Percentiles rank a stretch among this genome's conserved stretches.
Conservation (phyloP, 1,139 yeast genomes). For the Protomyces pachydermus region DNA sequence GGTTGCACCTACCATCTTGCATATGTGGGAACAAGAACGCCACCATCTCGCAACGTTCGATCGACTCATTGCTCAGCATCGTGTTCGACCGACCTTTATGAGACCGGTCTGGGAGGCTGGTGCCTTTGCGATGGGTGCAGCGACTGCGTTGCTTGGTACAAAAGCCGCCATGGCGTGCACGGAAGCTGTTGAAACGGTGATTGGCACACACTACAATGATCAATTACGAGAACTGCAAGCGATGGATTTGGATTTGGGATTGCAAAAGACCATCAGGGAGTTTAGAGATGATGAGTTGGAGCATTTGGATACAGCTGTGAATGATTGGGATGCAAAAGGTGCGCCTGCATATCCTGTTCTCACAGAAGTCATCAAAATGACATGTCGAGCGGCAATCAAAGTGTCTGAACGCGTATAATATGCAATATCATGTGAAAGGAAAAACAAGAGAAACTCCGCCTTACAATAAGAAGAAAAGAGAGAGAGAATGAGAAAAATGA, state of each 20-base stretch:
- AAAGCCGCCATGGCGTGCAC: slow-evolving; percentile 99
- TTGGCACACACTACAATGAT: slow-evolving; percentile 90
- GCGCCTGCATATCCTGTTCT: slow-evolving; percentile 88
- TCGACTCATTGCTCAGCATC: slow-evolving; percentile 60
- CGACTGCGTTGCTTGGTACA: slow-evolving; percentile 79
- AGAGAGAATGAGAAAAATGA: not conserved
- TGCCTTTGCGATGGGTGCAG: slow-evolving; percentile 78
- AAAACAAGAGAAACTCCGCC: not conserved
- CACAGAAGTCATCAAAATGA: slow-evolving; percentile 85
- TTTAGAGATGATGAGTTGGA: slow-evolving; percentile 95
- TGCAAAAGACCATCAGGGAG: slow-evolving; percentile 61
- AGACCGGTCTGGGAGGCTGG: slow-evolving; percentile 94
- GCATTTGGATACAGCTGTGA: slow-evolving; percentile 89
- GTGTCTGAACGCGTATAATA: slow-evolving; percentile 26
- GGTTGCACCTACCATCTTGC: slow-evolving; percentile 69
- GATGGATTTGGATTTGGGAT: slow-evolving; percentile 53
- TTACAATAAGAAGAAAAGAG: not conserved
- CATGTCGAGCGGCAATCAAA: slow-evolving; percentile 29
- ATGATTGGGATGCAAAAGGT: slow-evolving; percentile 73
- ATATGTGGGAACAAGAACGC: slow-evolving; percentile 98
- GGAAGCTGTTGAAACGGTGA: slow-evolving; percentile 97
- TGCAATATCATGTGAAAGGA: not conserved
- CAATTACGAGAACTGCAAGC: slow-evolving; percentile 73
- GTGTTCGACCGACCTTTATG: slow-evolving; percentile 84
- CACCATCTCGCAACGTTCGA: slow-evolving; percentile 86